phyloP scores from a whole-genome alignment of 176 grass and related monocot genomes.

The Pontederia crassipes region DNA sequence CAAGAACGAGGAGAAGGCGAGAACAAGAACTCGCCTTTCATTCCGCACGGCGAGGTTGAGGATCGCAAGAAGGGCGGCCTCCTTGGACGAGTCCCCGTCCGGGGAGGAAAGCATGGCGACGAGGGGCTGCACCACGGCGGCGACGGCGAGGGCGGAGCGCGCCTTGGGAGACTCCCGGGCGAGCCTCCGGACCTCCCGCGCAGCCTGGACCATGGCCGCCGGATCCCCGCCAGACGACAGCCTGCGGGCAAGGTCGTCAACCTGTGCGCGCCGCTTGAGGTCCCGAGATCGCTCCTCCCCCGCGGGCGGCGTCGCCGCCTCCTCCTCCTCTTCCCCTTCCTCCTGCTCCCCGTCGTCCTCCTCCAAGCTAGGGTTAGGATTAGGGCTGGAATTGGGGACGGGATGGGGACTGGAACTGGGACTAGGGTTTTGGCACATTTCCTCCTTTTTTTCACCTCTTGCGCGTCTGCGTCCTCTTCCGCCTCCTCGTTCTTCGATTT shows the following conservation, averaged over 20 bases:
- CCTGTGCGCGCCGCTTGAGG: slow-evolving; percentile 8
- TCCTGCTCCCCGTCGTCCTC: not conserved
- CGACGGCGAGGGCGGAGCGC: slow-evolving; percentile 15
- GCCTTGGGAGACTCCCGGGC: slow-evolving; percentile 8
- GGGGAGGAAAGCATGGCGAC: slow-evolving; percentile 15
- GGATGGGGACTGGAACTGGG: not conserved
- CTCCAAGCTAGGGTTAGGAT: not conserved
- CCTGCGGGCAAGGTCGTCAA: slow-evolving; percentile 15
- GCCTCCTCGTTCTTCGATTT: no score
- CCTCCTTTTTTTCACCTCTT: not conserved
- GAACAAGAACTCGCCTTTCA: slow-evolving; percentile 3
- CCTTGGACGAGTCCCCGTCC: not conserved
- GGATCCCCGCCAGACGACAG: slow-evolving; percentile 10
- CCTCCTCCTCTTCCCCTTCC: not conserved
- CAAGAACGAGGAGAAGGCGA: not conserved
- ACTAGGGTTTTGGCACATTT: slow-evolving; percentile 23
- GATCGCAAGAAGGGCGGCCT: slow-evolving; percentile 20
- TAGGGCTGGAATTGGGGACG: not conserved
- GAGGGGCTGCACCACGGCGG: slow-evolving; percentile 21
- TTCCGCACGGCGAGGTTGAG: slow-evolving; percentile 24
- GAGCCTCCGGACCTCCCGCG: slow-evolving; percentile 17
- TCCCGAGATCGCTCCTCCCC: not conserved
- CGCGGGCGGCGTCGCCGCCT: not conserved
- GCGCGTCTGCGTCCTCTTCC: not conserved
- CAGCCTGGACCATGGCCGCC: slow-evolving; percentile 11